Base-by-base conservation (phyloP, 176 grass and related monocot species). In the Oryza glaberrima region DNA sequence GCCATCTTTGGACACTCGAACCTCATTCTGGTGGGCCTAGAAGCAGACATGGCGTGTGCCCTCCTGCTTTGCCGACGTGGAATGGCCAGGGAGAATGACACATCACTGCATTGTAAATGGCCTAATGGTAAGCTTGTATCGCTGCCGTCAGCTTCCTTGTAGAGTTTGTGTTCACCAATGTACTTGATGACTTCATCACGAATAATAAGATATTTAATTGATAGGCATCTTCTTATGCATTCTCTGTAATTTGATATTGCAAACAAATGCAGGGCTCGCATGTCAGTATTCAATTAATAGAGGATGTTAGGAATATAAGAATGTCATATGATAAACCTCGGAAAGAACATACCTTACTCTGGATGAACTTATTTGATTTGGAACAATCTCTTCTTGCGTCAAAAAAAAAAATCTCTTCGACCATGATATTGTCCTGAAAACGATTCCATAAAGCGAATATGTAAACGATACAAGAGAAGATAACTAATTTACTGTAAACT, bases 361-460 rank as follows among this genome's bases (percentile, higher is more conserved):
- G 13, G 95, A 93, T 68, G 95, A 93, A 82, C 95, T 98, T 35
- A 98, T 98, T 84, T 98, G 93, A 64, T 98, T 98, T 46, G 89
- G 91, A 30, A 98, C 85, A 34, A 98, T 93, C 83, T 98, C 95
- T 85, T 95, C 89, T 30, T 30, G 28, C 28, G 28, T 30, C 0
- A 26, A 30, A 30, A 30, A 30, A 28, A 30, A 30, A 30, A 30
- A 30, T 30, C 28, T 30, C 28, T 30, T 30, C 28, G 28, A 30
- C 28, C 28, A 30, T 2, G 28, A 30, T 30, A 30, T 30, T 30
- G 28, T 80, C 77, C 93, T 98, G 77, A 67, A 85, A 93, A 64
- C 56, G 46, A 5, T 20, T n/a, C 58, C 23, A 79, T 41, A 82
- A 68, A 82, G 7, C 16, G 9, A 20, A 9, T 15, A 48, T 1